Evolutionary conservation across 371 early-diverging fungal species (phyloP).

Genomic region (Circinella minor): DNA sequence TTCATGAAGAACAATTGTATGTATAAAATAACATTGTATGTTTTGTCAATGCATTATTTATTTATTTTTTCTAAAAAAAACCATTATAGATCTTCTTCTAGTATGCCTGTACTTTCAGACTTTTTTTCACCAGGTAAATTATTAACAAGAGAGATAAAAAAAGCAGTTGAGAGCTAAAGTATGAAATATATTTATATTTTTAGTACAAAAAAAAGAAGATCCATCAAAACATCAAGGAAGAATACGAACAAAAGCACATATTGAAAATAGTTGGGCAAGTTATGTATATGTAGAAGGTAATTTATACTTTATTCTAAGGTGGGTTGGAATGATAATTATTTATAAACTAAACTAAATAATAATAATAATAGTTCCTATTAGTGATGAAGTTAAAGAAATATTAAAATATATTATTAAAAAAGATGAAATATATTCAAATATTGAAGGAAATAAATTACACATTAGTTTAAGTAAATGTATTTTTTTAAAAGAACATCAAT

Average conservation of each 20-base stretch:
- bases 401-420: neutral
- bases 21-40: neutral
- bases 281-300: slow-evolving; percentile 49
- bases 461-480: slow-evolving; percentile 44
- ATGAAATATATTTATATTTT: neutral
- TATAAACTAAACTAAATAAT: neutral
- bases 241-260: slow-evolving; percentile 33
- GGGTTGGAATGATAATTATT: neutral
- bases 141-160: neutral
- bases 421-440: slow-evolving; percentile 2
- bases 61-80: no score
- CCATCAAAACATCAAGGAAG: slow-evolving; percentile 29
- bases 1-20: neutral
- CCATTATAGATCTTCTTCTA: neutral
- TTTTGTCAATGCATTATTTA: no score
- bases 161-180: neutral
- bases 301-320: neutral
- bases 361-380: slow-evolving; percentile 9
- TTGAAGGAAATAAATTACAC: slow-evolving; percentile 25
- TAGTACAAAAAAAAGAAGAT: slow-evolving; percentile 7
- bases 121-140: slow-evolving; percentile 19
- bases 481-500: slow-evolving; percentile 41
- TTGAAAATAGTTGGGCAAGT: slow-evolving; percentile 43
- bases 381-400: slow-evolving; percentile 15
- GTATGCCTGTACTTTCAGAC: slow-evolving; percentile 17